Evolutionary conservation across 371 early-diverging fungal species (phyloP).

Genomic region (Syncephalastrum sp.): DNA sequence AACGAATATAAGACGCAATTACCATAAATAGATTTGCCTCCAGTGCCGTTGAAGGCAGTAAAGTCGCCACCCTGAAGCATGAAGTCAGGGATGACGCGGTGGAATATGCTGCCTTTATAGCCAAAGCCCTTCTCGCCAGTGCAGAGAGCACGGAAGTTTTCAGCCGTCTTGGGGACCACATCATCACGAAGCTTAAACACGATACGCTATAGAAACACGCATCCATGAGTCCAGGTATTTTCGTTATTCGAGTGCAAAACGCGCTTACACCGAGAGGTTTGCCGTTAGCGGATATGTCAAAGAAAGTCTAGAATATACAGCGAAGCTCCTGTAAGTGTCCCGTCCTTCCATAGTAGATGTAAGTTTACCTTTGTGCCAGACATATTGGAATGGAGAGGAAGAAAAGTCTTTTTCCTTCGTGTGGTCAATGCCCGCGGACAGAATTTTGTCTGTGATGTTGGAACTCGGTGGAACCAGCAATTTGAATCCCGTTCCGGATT

Average conservation of each 20-base stretch:
- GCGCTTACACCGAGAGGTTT: slow-evolving; percentile 55
- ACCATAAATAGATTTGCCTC: slow-evolving; percentile 97
- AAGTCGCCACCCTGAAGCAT: slow-evolving; percentile 99
- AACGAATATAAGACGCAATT: not conserved
- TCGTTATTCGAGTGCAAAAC: not conserved
- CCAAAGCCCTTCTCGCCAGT: slow-evolving; percentile 76
- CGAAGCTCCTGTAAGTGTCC: not conserved
- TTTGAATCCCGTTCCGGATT: too few relatives aligned
- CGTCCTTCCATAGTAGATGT: not conserved
- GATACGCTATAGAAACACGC: slow-evolving; percentile 38
- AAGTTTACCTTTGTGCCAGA: slow-evolving; percentile 18
- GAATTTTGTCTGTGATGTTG: too few relatives aligned
- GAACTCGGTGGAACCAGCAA: too few relatives aligned
- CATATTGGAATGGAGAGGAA: slow-evolving; percentile 10
- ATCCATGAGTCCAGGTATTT: not conserved
- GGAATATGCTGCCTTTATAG: slow-evolving; percentile 90
- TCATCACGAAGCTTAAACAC: slow-evolving; percentile 81
- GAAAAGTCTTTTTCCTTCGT: slow-evolving; percentile 2
- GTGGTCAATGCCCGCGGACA: too few relatives aligned
- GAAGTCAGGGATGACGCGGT: slow-evolving; percentile 93
- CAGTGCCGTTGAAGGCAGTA: slow-evolving; percentile 94
- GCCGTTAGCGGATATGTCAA: slow-evolving; percentile 56
- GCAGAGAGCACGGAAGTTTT: slow-evolving; percentile 94
- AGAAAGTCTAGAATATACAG: slow-evolving; percentile 44
- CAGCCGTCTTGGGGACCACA: slow-evolving; percentile 94